Evolutionary conservation across 106 monocot genomes (phyloP), one percentile per base, ranked within the genome.

Genomic region (Dioscorea alata): DNA sequence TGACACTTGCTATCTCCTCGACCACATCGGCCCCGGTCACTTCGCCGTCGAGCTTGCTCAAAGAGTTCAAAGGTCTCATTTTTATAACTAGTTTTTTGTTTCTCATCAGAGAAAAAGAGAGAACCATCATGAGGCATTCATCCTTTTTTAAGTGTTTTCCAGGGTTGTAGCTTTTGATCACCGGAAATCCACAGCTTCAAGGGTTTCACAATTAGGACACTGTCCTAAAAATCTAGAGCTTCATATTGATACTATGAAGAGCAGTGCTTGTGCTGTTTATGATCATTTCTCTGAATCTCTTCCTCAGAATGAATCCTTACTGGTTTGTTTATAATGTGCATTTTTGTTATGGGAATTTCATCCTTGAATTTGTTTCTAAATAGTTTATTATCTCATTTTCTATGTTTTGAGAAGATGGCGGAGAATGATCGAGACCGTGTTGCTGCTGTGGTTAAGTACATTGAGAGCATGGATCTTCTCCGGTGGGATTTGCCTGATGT

Each of bases 91-190:
- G 28, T 28, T 3, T 3, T 28, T 42, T 8, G 10, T 42, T 42
- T 42, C 42, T 42, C 42, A 42, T 28, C 28, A 28, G 28, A 28
- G 28, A 28, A 3, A 28, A 3, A 28, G 28, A 28, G 28, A 28
- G 28, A 28, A 28, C 28, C 2, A 28, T 28, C 28, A 28, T 28
- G 28, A 28, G 28, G 28, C 28, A 28, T 28, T 28, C 28, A 28
- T 28, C 3, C 28, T 28, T 28, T 28, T 28, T 28, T 3, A 28
- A 28, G 28, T 28, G 28, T 28, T 28, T 28, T 68, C 28, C 50
- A 94, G 94, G 34, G 88, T 95, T 13, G 66, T 95, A 24, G 83
- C 86, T 4, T 95, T 95, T 51, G 91, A 91, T 71, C 91, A 95
- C 65, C 88, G 85, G 0, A 48, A 78, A 25, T 65, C 67, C 10